These are phyloP conservation scores for Rhypophila decipiens DNA, from an alignment of 495 filamentous ascomycete genomes.

Conservation along the genomic window DNA sequence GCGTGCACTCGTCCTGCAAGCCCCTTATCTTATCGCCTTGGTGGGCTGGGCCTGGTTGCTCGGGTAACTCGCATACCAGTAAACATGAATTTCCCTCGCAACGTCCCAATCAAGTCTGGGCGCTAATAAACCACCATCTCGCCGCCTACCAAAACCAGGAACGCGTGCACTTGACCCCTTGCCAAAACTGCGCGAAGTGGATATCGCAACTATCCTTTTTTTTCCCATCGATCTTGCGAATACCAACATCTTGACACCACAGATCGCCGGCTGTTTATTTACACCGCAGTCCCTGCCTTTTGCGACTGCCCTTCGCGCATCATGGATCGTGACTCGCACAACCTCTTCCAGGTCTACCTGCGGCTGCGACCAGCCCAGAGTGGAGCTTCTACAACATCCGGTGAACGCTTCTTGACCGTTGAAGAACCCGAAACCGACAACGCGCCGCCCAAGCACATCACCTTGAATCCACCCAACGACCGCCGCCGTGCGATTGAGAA, in stretches of 20 bases:
- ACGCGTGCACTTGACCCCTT: too few species aligned
- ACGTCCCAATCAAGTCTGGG: too few species aligned
- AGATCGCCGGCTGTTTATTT: too few species aligned
- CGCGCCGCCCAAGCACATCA: constrained; percentile 69
- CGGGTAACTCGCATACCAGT: too few species aligned
- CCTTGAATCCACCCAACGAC: constrained; percentile 75
- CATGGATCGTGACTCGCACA: constrained; percentile 25
- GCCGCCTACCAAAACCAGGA: too few species aligned
- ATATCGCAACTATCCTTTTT: too few species aligned
- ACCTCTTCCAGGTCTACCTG: constrained; percentile 87
- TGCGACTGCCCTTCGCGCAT: background rate
- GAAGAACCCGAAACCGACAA: constrained; percentile 50
- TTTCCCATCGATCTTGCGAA: background rate
- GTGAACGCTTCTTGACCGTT: constrained; percentile 69
- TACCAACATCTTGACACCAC: background rate
- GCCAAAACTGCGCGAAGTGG: too few species aligned
- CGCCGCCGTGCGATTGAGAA: constrained; percentile 83
- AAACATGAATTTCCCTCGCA: too few species aligned
- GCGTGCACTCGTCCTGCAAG: too few species aligned
- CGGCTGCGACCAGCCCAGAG: constrained; percentile 70
- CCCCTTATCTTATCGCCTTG: too few species aligned
- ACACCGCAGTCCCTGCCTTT: background rate
- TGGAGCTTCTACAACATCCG: constrained; percentile 33
- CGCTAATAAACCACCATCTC: too few species aligned
- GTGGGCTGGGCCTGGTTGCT: too few species aligned